Conservation (phyloP, 2,329 filamentous ascomycete genomes). For the Aspergillus versicolor region DNA sequence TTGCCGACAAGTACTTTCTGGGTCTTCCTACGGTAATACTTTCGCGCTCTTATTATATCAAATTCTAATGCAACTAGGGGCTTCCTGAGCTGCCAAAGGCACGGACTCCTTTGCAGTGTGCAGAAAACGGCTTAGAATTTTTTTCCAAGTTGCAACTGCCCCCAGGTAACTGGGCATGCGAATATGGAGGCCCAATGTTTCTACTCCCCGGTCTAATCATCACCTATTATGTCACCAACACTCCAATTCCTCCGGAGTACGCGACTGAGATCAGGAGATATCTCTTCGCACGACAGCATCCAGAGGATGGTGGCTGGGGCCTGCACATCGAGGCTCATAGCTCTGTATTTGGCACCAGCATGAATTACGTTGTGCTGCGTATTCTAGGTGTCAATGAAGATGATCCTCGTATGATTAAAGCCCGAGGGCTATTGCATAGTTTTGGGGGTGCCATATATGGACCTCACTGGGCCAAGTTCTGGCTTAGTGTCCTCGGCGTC, state of each 20-base stretch:
- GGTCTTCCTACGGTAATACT: slow-evolving; percentile 70
- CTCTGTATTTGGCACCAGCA: slow-evolving; percentile 81
- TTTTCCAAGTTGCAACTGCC: slow-evolving; percentile 86
- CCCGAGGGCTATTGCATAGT: slow-evolving; percentile 76
- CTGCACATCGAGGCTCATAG: slow-evolving; percentile 93
- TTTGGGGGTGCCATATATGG: slow-evolving; percentile 79
- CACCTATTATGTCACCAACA: slow-evolving; percentile 85
- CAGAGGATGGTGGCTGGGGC: slow-evolving; percentile 93
- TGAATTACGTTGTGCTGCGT: slow-evolving; percentile 83
- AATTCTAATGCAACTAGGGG: slow-evolving; percentile 52
- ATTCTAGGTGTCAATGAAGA: slow-evolving; percentile 81
- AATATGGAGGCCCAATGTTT: slow-evolving; percentile 98
- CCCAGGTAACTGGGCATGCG: slow-evolving; percentile 92
- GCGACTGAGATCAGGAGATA: slow-evolving; percentile 91
- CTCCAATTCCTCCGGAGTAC: slow-evolving; percentile 75
- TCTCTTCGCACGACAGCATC: slow-evolving; percentile 78
- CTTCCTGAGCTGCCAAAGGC: slow-evolving; percentile 71
- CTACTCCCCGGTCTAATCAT: slow-evolving; percentile 82
- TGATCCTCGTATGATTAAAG: slow-evolving; percentile 80
- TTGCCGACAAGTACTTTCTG: slow-evolving; percentile 86
- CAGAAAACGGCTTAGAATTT: slow-evolving; percentile 80
- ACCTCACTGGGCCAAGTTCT: slow-evolving; percentile 97
- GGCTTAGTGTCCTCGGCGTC: slow-evolving; percentile 81
- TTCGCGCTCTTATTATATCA: slow-evolving; percentile 5
- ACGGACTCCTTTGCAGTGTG: slow-evolving; percentile 71